Evolutionary conservation across 805 yeast genomes (phyloP), one percentile per base, ranked within the genome.

Genomic region (Tetrapisispora pingtungensis): DNA sequence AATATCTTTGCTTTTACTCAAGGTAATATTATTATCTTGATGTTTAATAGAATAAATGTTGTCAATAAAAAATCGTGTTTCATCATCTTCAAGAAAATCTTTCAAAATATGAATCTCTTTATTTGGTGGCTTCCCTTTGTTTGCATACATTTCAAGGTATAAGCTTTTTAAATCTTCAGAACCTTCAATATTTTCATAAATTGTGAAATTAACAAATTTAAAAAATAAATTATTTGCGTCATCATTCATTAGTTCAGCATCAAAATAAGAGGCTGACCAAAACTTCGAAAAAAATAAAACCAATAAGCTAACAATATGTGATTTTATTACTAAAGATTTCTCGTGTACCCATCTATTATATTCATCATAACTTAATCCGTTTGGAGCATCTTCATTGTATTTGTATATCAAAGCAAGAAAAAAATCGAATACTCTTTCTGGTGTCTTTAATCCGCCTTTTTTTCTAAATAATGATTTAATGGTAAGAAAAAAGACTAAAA

Each of bases 311-410:
- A 84, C 69, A 10, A 84, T 84, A 46, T 85, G 71, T 20, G 73
- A 54, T 44, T 87, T 75, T 28, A 83, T 80, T 1, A 85, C 86
- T 46, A 68, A 70, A 47, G 81, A 77, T 55, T 85, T 85, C 56
- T 74, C 75, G 35, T 78, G 77, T 10, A 79, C 70, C 96, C 96
- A 87, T 10, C 72, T 64, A 37, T 78, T 76, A 59, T 84, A 85
- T 55, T 86, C 95, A 49, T 83, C 94, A 56, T 78, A 84, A 47
- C 84, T 77, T 47, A 90, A 65, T 0, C 94, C 95, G 55, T 85
- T 96, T 0, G 96, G 96, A 19, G 96, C 93, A 49, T 76, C 77
- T 14, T 77, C 64, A 44, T 79, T 73, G 62, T 80, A 90, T 44
- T 94, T 69, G 33, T 73, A 72, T 28, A 84, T 73, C 53, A 86